Evolutionary conservation across 176 grass and related monocot species (phyloP), one percentile per base, ranked within the genome.

Genomic region (Zizania latifolia): DNA sequence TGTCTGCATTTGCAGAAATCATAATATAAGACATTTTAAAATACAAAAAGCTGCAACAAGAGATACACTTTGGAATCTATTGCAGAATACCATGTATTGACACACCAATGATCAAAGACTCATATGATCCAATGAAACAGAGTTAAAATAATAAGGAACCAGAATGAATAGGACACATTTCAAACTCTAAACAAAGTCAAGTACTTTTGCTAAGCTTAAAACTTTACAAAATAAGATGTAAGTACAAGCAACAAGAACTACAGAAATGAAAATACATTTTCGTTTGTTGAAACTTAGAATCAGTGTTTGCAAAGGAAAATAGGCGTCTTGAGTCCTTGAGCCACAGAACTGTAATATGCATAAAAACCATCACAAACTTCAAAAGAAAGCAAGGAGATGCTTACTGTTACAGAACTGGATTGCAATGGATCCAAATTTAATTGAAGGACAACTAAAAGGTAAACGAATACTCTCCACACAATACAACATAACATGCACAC

Each of bases 1-100:
- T 83, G 89, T 66, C 94, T 98, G 91, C 62, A 85, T 10, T 57
- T 17, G 54, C 14, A 86, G 56, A 77, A 67, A 79, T 32, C 32
- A 68, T 45, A 11, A 65, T 21, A 69, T 33, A 83, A 69, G 27
- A 53, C 66, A 60, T 23, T 0, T 69, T 24, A 57, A 8, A 79
- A 65, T 60, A 72, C 56, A 29, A 57, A 54, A 79, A 74, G 65
- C 58, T 71, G 23, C 24, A 35, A 29, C 10, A 68, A 56, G n/a
- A 13, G 13, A 37, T 26, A 61, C 13, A 61, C 13, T 55, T 51
- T 39, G 45, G 7, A 8, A 62, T 19, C n/a, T 50, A 51, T 33
- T 62, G 15, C 4, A 74, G 56, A 62, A n/a, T 75, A 75, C 9
- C 11, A 29, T 69, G 51, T 45, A 70, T 56, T 63, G 50, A 75